Evolutionary conservation across 352 stramenopile species (phyloP), one percentile per base, ranked within the genome.

Genomic region (Aphanomyces invadans): DNA sequence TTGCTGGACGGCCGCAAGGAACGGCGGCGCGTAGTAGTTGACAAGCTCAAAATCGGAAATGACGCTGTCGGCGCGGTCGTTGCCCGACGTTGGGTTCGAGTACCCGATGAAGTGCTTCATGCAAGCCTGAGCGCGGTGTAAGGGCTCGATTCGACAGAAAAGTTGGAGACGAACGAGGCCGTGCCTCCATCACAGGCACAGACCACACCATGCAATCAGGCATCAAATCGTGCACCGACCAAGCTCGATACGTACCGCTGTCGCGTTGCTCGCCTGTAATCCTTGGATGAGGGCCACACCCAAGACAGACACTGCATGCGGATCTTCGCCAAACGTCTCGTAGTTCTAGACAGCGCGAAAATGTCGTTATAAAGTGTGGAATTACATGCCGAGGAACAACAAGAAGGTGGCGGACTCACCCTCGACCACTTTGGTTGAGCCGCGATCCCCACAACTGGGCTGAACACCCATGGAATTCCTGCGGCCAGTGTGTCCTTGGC

Each of bases 311-410:
- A 88, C 88, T 5, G 97, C 29, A 32, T 89, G 67, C 7, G 89
- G 87, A 60, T 97, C 89, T 81, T 98, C 89, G 7, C 94, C 91
- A 76, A 98, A 98, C 12, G 91, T 98, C 73, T 98, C 94, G 61
- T 86, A 97, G 3, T 92, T 90, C 53, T 62, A 48, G 9, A 15
- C 1, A 10, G 15, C 25, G 29, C 7, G 12, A 59, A 19, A 9
- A 1, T n/a, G 29, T 59, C 26, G 28, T 21, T 1, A n/a, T 2
- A 15, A 38, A 15, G 32, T 17, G 29, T 32, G 29, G 29, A 0
- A 44, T 25, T 7, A 19, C 12, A 15, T n/a, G n/a, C n/a, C n/a
- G n/a, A n/a, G n/a, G n/a, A n/a, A n/a, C n/a, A n/a, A n/a, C n/a
- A n/a, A n/a, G n/a, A n/a, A n/a, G n/a, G n/a, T n/a, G n/a, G n/a